Percentiles rank a stretch among this genome's conserved stretches.
phyloP scores from a whole-genome alignment of 805 yeast species.

The Barnettozyma californica region DNA sequence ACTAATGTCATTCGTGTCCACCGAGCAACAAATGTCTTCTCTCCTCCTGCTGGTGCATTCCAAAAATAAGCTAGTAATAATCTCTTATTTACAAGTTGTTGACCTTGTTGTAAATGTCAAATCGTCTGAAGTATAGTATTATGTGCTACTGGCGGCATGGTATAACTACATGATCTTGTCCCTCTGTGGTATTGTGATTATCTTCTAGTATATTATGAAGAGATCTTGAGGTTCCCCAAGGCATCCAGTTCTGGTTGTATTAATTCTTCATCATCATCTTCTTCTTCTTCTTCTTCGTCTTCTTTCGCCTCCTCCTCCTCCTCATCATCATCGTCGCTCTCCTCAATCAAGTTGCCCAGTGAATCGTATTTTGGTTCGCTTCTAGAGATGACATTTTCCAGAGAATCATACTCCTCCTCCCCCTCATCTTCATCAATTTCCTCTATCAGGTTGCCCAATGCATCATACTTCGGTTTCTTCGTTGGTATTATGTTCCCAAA shows the following conservation, averaged over 20 bases:
- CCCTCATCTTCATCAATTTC: constrained; percentile 10
- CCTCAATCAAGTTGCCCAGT: constrained; percentile 4
- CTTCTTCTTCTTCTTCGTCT: neutral
- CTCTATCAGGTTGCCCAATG: constrained; percentile 22
- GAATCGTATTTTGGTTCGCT: constrained; percentile 1
- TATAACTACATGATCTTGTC: neutral
- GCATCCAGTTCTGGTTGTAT: constrained; percentile 15
- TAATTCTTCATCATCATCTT: constrained; percentile 12
- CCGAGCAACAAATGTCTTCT: too few relatives aligned
- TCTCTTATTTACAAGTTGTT: too few relatives aligned
- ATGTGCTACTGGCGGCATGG: too few relatives aligned
- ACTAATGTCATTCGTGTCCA: too few relatives aligned
- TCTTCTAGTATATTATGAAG: neutral
- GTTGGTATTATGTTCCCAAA: constrained; percentile 4
- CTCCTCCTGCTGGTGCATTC: too few relatives aligned
- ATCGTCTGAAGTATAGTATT: too few relatives aligned
- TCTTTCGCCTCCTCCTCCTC: constrained; percentile 2
- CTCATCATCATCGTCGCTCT: constrained; percentile 9
- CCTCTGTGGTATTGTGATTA: too few relatives aligned
- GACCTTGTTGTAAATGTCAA: too few relatives aligned
- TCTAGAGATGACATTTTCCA: constrained; percentile 3
- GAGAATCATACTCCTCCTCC: neutral
- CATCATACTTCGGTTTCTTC: constrained; percentile 4
- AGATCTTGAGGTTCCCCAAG: constrained; percentile 16
- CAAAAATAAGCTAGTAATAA: too few relatives aligned